phyloP scores from a whole-genome alignment of 2,329 filamentous ascomycete genomes.

The Fusarium lyarnte region DNA sequence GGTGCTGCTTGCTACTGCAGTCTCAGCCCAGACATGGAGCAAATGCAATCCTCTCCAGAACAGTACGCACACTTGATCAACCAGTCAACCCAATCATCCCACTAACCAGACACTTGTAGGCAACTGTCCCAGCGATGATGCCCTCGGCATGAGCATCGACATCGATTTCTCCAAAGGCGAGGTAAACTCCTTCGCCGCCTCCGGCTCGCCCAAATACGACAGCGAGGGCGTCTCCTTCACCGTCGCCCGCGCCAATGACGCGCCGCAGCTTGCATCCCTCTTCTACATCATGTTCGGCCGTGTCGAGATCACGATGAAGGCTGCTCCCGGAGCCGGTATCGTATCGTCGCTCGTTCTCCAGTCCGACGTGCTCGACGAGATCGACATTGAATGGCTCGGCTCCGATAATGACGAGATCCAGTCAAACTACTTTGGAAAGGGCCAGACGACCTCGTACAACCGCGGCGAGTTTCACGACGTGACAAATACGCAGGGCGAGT shows the following conservation, averaged over 20 bases:
- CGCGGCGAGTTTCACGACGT: conserved; percentile 81
- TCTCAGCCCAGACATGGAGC: conserved; percentile 53
- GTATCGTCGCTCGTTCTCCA: conserved; percentile 92
- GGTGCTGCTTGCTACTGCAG: conserved; percentile 39
- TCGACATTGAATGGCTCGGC: conserved; percentile 97
- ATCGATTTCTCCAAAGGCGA: conserved; percentile 84
- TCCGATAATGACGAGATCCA: conserved; percentile 82
- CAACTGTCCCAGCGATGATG: conserved; percentile 79
- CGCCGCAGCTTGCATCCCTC: conserved; percentile 85
- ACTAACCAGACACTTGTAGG: conserved; percentile 43
- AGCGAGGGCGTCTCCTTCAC: conserved; percentile 83
- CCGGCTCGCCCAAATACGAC: conserved; percentile 77
- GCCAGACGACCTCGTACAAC: conserved; percentile 84
- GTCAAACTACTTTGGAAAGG: conserved; percentile 97
- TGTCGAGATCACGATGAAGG: conserved; percentile 85
- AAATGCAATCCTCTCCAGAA: conserved; percentile 52
- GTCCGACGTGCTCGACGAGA: conserved; percentile 93
- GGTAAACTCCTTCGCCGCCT: conserved; percentile 81
- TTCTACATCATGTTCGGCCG: conserved; percentile 99
- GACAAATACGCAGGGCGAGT: conserved; percentile 75
- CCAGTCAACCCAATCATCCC: neutral
- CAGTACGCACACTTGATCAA: conserved; percentile 42
- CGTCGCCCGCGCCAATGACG: conserved; percentile 79
- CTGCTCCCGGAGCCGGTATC: conserved; percentile 88
- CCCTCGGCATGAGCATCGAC: conserved; percentile 81